Conservation (phyloP, 176 grass and related monocot genomes). For the Chrysopogon serrulatus region DNA sequence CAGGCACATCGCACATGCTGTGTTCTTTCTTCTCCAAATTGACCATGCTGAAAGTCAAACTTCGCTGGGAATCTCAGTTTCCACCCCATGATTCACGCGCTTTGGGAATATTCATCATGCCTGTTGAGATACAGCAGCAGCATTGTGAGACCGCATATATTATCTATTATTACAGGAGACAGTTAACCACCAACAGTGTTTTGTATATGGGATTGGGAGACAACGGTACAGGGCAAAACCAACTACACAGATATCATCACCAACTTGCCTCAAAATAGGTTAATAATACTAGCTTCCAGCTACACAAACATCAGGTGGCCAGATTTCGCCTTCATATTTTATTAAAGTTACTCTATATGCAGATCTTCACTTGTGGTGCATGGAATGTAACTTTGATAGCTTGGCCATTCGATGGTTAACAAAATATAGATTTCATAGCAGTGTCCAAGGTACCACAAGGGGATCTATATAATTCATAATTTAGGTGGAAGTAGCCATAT, state of each 20-base stretch:
- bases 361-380: constrained; percentile 2
- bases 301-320: constrained; percentile 8
- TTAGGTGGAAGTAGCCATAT: not conserved
- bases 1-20: constrained; percentile 9
- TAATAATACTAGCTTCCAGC: constrained; percentile 26
- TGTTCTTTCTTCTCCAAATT: constrained; percentile 2
- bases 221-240: constrained; percentile 26
- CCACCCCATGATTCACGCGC: not conserved
- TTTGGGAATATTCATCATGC: constrained; percentile 36
- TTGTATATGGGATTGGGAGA: constrained; percentile 17
- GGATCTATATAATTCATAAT: not conserved
- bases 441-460: not conserved
- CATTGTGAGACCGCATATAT: constrained; percentile 1
- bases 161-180: constrained; percentile 1
- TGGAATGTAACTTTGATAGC: not conserved
- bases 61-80: not conserved
- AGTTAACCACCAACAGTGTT: not conserved
- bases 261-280: constrained; percentile 3
- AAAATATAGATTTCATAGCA: not conserved
- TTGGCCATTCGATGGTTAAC: not conserved
- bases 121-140: constrained; percentile 31
- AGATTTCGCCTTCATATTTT: constrained; percentile 4
- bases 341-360: not conserved
- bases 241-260: constrained; percentile 4
- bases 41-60: not conserved